These are phyloP conservation scores for Calonectria naviculata DNA, from an alignment of 2,329 filamentous ascomycete genomes.

Conservation along the genomic window DNA sequence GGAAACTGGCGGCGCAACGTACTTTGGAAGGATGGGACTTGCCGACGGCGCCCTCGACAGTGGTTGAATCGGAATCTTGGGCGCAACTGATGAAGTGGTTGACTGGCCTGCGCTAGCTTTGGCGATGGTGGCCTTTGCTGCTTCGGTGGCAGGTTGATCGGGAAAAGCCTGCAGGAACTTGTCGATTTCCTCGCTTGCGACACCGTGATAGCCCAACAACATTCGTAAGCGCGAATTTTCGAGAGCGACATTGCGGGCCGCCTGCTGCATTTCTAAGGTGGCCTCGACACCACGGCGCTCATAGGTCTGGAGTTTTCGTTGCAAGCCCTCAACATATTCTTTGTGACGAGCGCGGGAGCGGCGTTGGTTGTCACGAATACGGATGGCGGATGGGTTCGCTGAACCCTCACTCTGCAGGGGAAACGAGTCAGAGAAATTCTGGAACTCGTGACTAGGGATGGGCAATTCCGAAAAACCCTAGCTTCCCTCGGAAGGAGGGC, in stretches of 20 bases:
- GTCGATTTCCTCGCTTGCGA: constrained; percentile 52
- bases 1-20: constrained; percentile 19
- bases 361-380: constrained; percentile 64
- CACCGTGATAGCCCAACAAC: constrained; percentile 54
- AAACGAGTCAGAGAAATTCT: constrained; percentile 33
- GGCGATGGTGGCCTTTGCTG: constrained; percentile 38
- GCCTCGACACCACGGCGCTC: constrained; percentile 61
- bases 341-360: constrained; percentile 62
- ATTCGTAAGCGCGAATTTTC: constrained; percentile 60
- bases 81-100: constrained; percentile 13
- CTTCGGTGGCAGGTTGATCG: constrained; percentile 44
- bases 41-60: constrained; percentile 32
- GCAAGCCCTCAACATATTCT: constrained; percentile 61
- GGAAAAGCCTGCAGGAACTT: constrained; percentile 51
- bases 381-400: constrained; percentile 47
- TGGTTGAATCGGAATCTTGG: constrained; percentile 35
- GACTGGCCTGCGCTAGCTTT: constrained; percentile 24
- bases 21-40: constrained; percentile 27
- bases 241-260: constrained; percentile 59
- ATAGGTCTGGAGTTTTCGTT: constrained; percentile 57
- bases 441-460: constrained; percentile 10
- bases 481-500: constrained; percentile 12
- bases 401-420: constrained; percentile 39
- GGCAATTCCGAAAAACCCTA: constrained; percentile 18
- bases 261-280: constrained; percentile 64